These are phyloP conservation scores for Craterostigma plantagineum DNA, from an alignment of 257 asterid genomes.

Conservation along the genomic window DNA sequence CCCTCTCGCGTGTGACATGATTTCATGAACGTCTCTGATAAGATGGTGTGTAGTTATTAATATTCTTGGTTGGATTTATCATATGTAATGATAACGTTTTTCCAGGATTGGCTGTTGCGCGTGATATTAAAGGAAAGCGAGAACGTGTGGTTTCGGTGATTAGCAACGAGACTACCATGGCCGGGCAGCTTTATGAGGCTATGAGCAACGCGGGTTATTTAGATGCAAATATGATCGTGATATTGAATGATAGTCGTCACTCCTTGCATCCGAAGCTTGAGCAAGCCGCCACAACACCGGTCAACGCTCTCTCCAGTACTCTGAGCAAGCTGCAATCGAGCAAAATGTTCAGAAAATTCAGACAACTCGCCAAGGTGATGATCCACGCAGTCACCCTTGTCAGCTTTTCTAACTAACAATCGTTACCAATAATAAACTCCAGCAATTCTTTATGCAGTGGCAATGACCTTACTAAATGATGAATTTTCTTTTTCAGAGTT, in stretches of 20 bases:
- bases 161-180: constrained; percentile 73
- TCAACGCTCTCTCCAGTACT: constrained; percentile 47
- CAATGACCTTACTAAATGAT: constrained; percentile 10
- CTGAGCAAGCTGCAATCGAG: constrained; percentile 82
- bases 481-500: constrained; percentile 32
- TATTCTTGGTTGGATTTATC: no score
- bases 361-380: constrained; percentile 79
- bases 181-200: constrained; percentile 92
- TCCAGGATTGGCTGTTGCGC: constrained; percentile 83
- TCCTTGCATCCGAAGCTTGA: constrained; percentile 56
- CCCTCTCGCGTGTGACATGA: no score
- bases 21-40: no score
- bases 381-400: neutral
- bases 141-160: constrained; percentile 75
- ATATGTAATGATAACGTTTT: neutral
- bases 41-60: no score
- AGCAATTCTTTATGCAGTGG: neutral
- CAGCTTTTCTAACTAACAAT: no score
- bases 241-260: constrained; percentile 59
- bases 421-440: neutral
- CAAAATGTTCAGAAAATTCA: constrained; percentile 49
- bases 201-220: constrained; percentile 89
- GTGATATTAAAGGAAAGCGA: constrained; percentile 67
- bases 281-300: constrained; percentile 48
- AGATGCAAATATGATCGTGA: constrained; percentile 77